Base-by-base conservation (phyloP, 805 yeast species). In the Candida manassasensis region DNA sequence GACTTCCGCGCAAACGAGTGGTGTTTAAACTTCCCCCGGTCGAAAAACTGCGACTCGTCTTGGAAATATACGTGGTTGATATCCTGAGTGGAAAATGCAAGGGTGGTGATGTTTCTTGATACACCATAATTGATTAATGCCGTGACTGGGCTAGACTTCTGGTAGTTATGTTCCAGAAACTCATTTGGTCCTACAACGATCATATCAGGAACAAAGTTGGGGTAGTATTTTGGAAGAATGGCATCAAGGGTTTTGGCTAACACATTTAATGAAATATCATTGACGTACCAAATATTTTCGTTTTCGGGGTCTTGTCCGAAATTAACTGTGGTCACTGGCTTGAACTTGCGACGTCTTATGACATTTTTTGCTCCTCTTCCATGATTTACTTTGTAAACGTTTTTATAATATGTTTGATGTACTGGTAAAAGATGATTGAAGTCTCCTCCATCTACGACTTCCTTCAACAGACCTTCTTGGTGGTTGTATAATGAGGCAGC, bases 291-390 rank as follows among this genome's bases (percentile, higher is more conserved):
- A 32, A 52, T 45, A 35, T 50, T 36, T 21, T 39, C 36, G 36
- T 60, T 53, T 29, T 57, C 43, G 12, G 65, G 61, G 43, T 63
- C 69, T 44, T 58, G 63, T 28, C 68, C 69, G 34, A 44, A 53
- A 11, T 45, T 38, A 10, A 33, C 27, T 13, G 26, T 38, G 11
- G 7, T n/a, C n/a, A 38, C 27, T 11, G 41, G 35, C 3, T 39
- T 27, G 14, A 27, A 31, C 4, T n/a, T 18, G 3, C 27, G 11
- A 3, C 7, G 11, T 16, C 33, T 24, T n/a, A 15, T 3, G 9
- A 4, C 7, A 13, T 12, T 37, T 36, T 13, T 29, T 32, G 19
- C 16, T n/a, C 55, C 52, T 3, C 52, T 44, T n/a, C 21, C 35
- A 9, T 18, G 21, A 26, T 40, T 36, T 11, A 40, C 21, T 33